Base-by-base conservation (phyloP, 306 rosid species). In the Rosa multiflora region DNA sequence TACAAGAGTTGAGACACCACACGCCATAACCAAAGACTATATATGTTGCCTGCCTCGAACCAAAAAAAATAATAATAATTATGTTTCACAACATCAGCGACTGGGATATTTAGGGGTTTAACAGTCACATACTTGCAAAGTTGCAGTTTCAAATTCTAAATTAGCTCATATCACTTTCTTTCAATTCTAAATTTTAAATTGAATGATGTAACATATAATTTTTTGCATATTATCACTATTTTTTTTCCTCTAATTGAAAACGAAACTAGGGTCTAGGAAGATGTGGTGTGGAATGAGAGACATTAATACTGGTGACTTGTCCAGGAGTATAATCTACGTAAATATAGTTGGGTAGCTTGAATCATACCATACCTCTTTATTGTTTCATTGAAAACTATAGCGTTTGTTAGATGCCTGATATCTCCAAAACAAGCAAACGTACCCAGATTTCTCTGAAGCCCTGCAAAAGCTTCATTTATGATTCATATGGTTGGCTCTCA, bases 1-100 rank as follows among this genome's bases (percentile, higher is more conserved):
- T 12, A 62, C 67, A 29, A 29, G 67, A 62, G 40, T 29, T 62
- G 67, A 62, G 67, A 59, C 67, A 62, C 67, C 67, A 62, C 67
- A 62, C 39, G 67, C 67, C 40, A 61, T 13, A 21, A 11, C 67
- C 40, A 58, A 23, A 0, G 63, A 56, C 63, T n/a, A 3, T 29
- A 29, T 29, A 1, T 20, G 5, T 58, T 21, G 56, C 35, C 35
- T 32, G n/a, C n/a, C 8, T 43, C 10, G 46, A 10, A 43, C 46
- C 5, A 5, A 40, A 40, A 40, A 7, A 43, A 43, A 43, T n/a
- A n/a, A n/a, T n/a, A 23, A 43, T 0, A 8, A 43, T 43, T 43
- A 43, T 43, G 7, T 43, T 43, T 8, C 11, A 44, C 47, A 44
- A 44, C 11, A 44, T 44, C 47, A 44, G 8, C 10, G 11, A 44